These are phyloP conservation scores for Ophiostoma ulmi DNA, from an alignment of 2,329 filamentous ascomycete species.

Conservation along the genomic window DNA sequence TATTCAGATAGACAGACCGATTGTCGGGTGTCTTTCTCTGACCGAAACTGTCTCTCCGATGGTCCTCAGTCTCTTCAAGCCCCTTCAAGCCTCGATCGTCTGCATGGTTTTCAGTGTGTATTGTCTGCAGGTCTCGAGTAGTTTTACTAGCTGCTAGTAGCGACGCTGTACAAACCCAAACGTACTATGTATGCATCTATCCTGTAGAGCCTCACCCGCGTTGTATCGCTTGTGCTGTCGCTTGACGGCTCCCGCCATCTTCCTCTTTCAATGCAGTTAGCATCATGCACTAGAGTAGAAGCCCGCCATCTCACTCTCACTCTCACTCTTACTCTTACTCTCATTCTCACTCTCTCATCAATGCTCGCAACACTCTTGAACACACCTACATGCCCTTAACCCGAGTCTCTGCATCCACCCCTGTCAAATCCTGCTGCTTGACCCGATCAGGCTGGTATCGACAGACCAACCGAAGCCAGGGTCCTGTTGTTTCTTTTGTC, in stretches of 20 bases:
- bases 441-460: neutral
- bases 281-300: too few relatives aligned
- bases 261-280: too few relatives aligned
- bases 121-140: neutral
- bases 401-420: slow-evolving; percentile 6
- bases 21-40: too few relatives aligned
- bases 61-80: neutral
- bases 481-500: neutral
- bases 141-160: too few relatives aligned
- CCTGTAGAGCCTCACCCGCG: neutral
- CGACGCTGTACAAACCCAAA: neutral
- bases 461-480: neutral
- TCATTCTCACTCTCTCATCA: too few relatives aligned
- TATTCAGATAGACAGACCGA: too few relatives aligned
- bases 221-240: neutral
- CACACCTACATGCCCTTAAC: neutral
- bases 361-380: too few relatives aligned
- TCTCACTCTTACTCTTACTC: too few relatives aligned
- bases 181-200: neutral
- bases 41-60: neutral
- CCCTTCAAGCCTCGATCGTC: neutral
- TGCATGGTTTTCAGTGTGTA: neutral
- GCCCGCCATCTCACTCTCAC: too few relatives aligned
- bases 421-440: neutral
- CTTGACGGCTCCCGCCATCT: too few relatives aligned